These are phyloP conservation scores for Aureoboletus auriporus DNA, from an alignment of 768 basidiomycete species.

Conservation along the genomic window DNA sequence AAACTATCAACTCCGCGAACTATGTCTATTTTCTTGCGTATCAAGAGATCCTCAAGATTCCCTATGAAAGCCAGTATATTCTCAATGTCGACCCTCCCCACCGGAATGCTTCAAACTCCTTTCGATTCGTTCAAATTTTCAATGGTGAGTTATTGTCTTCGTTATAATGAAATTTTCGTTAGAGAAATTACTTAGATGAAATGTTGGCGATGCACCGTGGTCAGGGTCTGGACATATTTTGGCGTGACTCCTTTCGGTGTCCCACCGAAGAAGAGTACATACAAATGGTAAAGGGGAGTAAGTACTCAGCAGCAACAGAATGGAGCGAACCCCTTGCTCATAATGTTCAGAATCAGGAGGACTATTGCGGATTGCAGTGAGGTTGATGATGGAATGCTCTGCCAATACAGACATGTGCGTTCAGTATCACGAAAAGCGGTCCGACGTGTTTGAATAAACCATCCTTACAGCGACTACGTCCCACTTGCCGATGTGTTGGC, in stretches of 20 bases:
- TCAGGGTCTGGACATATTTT: constrained; percentile 89
- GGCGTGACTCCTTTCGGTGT: constrained; percentile 87
- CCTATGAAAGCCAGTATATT: constrained; percentile 19
- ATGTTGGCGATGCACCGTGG: constrained; percentile 86
- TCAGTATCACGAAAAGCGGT: background rate
- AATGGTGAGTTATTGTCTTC: constrained; percentile 47
- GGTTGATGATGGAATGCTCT: constrained; percentile 90
- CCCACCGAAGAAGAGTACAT: constrained; percentile 95
- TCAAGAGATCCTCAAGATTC: constrained; percentile 60
- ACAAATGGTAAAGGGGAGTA: constrained; percentile 94
- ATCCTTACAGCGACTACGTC: constrained; percentile 42
- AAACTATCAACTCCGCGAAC: constrained; percentile 96
- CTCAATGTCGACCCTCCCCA: constrained; percentile 34
- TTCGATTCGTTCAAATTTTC: constrained; percentile 65
- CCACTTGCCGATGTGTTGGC: constrained; percentile 55
- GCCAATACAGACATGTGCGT: constrained; percentile 56
- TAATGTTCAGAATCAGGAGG: constrained; percentile 81
- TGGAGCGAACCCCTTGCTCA: background rate
- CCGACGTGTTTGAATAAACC: too few species aligned
- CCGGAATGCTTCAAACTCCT: constrained; percentile 11
- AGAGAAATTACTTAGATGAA: constrained; percentile 40
- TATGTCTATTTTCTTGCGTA: constrained; percentile 96
- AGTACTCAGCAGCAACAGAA: constrained; percentile 9
- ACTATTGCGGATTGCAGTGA: constrained; percentile 84
- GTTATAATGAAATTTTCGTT: background rate